Conservation (phyloP, 2,329 filamentous ascomycete species). For the Huntiella abstrusa region DNA sequence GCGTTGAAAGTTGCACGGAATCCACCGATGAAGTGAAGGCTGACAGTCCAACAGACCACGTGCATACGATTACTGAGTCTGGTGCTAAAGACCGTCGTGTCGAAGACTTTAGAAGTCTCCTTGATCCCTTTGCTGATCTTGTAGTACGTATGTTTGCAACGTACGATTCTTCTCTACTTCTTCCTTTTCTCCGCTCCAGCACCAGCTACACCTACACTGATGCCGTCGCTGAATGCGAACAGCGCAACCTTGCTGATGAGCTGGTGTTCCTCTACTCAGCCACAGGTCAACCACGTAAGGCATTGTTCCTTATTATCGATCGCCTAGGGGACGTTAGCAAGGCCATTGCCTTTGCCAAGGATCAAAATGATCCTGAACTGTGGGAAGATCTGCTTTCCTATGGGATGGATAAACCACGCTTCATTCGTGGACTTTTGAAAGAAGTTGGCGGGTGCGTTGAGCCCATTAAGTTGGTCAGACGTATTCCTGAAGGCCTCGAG, state of each 20-base stretch:
- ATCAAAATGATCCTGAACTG: slow-evolving; percentile 75
- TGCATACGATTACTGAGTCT: neutral
- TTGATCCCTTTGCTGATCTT: slow-evolving; percentile 74
- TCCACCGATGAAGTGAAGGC: slow-evolving; percentile 13
- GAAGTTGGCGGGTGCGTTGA: slow-evolving; percentile 90
- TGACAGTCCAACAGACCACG: neutral
- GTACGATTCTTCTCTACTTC: slow-evolving; percentile 61
- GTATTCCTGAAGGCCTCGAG: slow-evolving; percentile 83
- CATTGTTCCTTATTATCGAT: slow-evolving; percentile 82
- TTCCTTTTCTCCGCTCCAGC: slow-evolving; percentile 71
- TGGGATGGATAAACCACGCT: slow-evolving; percentile 91
- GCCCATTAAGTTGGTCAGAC: slow-evolving; percentile 71
- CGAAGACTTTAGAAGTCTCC: slow-evolving; percentile 44
- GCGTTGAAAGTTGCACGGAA: neutral
- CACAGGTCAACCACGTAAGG: slow-evolving; percentile 81
- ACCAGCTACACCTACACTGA: slow-evolving; percentile 78
- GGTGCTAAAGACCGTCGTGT: slow-evolving; percentile 32
- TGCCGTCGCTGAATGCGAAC: slow-evolving; percentile 63
- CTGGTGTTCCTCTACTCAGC: slow-evolving; percentile 93
- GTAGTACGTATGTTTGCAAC: slow-evolving; percentile 72
- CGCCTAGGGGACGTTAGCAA: slow-evolving; percentile 79
- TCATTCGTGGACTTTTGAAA: slow-evolving; percentile 79
- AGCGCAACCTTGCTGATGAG: slow-evolving; percentile 65
- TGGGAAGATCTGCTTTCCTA: slow-evolving; percentile 93
- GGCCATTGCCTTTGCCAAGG: slow-evolving; percentile 86